phyloP scores from a whole-genome alignment of 495 filamentous ascomycete species.

The Daldinia grandis region DNA sequence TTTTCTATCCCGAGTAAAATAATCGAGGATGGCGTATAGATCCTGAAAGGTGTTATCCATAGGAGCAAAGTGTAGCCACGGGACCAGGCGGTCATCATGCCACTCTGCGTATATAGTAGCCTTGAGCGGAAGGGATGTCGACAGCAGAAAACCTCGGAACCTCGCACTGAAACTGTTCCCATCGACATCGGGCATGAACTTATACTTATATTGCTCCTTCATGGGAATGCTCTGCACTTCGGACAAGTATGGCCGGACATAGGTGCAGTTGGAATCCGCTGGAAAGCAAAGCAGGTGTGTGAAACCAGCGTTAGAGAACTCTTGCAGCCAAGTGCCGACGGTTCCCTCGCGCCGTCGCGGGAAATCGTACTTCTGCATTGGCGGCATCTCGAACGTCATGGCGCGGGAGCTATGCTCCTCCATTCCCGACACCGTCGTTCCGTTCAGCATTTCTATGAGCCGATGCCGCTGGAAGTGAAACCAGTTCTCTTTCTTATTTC shows the following conservation, averaged over 20 bases:
- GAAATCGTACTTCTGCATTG: slow-evolving; percentile 46
- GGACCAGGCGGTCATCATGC: slow-evolving; percentile 68
- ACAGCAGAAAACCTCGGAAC: slow-evolving; percentile 67
- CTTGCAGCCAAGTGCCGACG: slow-evolving; percentile 50
- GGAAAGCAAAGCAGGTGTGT: slow-evolving; percentile 48
- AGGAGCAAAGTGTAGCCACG: slow-evolving; percentile 72
- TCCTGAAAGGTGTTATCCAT: slow-evolving; percentile 78
- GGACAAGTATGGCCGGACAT: slow-evolving; percentile 50
- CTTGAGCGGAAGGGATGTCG: slow-evolving; percentile 66
- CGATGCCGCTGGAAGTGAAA: slow-evolving; percentile 74
- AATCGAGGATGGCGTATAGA: slow-evolving; percentile 73
- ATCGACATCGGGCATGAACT: slow-evolving; percentile 68
- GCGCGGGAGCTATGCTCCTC: slow-evolving; percentile 45
- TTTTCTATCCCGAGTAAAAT: slow-evolving; percentile 64
- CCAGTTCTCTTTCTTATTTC: slow-evolving; percentile 72
- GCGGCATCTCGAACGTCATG: slow-evolving; percentile 53
- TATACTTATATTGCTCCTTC: slow-evolving; percentile 66
- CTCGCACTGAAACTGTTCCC: slow-evolving; percentile 71
- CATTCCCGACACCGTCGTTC: slow-evolving; percentile 60
- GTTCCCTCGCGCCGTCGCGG: slow-evolving; percentile 37
- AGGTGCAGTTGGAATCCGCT: slow-evolving; percentile 49
- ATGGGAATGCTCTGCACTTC: slow-evolving; percentile 48
- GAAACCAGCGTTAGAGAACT: slow-evolving; percentile 53
- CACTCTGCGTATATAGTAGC: slow-evolving; percentile 71
- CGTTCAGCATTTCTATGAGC: slow-evolving; percentile 75